Base-by-base conservation (phyloP, 2,329 filamentous ascomycete species). In the Pyrenochaeta sp. region DNA sequence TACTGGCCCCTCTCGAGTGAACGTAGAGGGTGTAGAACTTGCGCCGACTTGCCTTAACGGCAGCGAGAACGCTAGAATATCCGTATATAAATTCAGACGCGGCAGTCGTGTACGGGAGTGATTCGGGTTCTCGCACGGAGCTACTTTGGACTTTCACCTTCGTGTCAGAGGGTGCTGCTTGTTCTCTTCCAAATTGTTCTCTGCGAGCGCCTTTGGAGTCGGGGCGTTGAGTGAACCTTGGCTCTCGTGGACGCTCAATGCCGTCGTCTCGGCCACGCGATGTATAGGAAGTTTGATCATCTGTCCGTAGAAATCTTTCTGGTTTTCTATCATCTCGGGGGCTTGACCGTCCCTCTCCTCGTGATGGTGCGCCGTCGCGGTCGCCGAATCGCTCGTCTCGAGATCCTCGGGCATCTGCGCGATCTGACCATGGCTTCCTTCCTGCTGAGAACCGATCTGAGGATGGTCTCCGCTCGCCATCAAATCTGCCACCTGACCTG, bases 11-110 rank as follows among this genome's bases (percentile, higher is more conserved):
- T 35, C 70, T 61, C 7, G 42, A 51, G 53, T 78, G 76, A 7
- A 97, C 79, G 73, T 98, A 97, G 3, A 99, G 83, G 49, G 87
- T 90, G 79, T 97, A 96, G 2, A 96, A 77, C 67, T 90, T 87
- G 51, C 95, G 87, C 30, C 86, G 83, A 10, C 81, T 81, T 39
- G 85, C 84, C 61, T 83, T 86, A 17, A 99, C 79, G 0, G 92
- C 93, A 17, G 93, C 90, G 58, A 90, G 83, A 18, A 98, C 91
- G 1, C 91, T 87, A 2, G 90, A 90, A 39, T 85, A 85, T 5
- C 95, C 95, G 71, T 96, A 98, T 2, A 99, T 81, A 65, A 97
- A 98, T 57, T 97, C 90, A 0, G 93, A 97, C 4, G 91, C 91
- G 0, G 94, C 90, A 0, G 92, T 96, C 0, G 91, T 92, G 70